Percentiles rank a stretch among this genome's conserved stretches.
These are phyloP conservation scores for Pythium sp. DNA, from an alignment of 352 stramenopile species.

Conservation along the genomic window DNA sequence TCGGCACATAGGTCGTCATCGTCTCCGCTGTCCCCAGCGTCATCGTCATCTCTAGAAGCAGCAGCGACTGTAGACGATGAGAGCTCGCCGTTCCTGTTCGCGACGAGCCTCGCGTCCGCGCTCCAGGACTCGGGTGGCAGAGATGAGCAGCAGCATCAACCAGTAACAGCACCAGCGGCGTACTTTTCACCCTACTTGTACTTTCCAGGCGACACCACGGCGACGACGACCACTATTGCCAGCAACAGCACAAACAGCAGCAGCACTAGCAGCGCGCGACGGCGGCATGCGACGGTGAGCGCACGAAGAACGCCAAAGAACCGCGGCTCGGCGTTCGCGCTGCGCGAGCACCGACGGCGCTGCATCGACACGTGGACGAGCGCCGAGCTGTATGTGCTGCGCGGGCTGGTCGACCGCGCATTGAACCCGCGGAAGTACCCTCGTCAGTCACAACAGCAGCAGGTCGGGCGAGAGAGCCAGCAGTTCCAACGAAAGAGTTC, in stretches of 20 bases:
- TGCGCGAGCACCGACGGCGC: constrained; percentile 23
- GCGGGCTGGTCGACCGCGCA: constrained; percentile 45
- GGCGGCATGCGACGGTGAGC: neutral
- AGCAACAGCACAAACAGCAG: constrained; percentile 1
- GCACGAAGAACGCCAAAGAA: constrained; percentile 7
- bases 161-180: neutral
- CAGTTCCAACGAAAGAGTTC: constrained; percentile 17
- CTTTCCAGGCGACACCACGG: constrained; percentile 9
- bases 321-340: constrained; percentile 13
- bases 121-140: constrained; percentile 3
- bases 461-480: constrained; percentile 3
- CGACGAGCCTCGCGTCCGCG: constrained; percentile 15
- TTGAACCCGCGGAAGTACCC: constrained; percentile 27
- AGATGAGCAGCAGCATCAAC: neutral
- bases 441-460: constrained; percentile 11
- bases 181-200: constrained; percentile 20
- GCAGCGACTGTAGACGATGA: neutral
- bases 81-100: constrained; percentile 15
- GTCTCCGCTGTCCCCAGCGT: neutral
- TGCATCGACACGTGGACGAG: constrained; percentile 52
- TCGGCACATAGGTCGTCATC: neutral
- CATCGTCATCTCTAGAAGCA: neutral
- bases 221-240: neutral
- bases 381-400: constrained; percentile 58
- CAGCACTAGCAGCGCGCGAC: neutral